Percentiles rank a stretch among this genome's conserved stretches.
Conservation (phyloP, 345 rosid genomes). For the Populus tremula region DNA sequence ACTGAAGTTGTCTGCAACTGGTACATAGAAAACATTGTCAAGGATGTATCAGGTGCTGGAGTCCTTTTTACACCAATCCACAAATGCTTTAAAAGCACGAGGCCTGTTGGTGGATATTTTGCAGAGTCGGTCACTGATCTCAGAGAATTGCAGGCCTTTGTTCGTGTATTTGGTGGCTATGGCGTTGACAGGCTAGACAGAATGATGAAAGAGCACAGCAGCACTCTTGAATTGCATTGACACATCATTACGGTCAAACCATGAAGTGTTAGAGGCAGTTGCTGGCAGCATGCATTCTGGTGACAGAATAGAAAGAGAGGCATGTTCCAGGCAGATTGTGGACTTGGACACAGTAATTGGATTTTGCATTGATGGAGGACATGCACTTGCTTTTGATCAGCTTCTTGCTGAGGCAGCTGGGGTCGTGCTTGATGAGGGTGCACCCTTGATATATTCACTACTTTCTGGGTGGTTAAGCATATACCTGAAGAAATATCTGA, state of each 20-base stretch:
- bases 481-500: constrained; percentile 86
- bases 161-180: constrained; percentile 87
- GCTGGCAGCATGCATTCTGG: constrained; percentile 95
- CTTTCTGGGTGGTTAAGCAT: constrained; percentile 72
- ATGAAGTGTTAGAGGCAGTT: constrained; percentile 77
- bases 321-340: constrained; percentile 71
- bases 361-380: constrained; percentile 95
- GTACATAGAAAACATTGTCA: constrained; percentile 96
- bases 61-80: constrained; percentile 90
- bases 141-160: constrained; percentile 78
- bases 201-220: constrained; percentile 96
- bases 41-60: constrained; percentile 92
- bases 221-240: constrained; percentile 93
- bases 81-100: constrained; percentile 89
- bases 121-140: constrained; percentile 96
- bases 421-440: constrained; percentile 78
- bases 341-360: constrained; percentile 93
- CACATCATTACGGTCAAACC: constrained; percentile 82
- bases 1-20: constrained; percentile 91
- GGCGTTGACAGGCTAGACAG: constrained; percentile 88
- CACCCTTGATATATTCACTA: constrained; percentile 76
- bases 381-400: constrained; percentile 88
- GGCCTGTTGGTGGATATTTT: constrained; percentile 99
- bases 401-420: constrained; percentile 96
- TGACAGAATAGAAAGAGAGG: constrained; percentile 85